Conservation (phyloP, 1,284 basidiomycete genomes). For the Pseudozyma thailandica region DNA sequence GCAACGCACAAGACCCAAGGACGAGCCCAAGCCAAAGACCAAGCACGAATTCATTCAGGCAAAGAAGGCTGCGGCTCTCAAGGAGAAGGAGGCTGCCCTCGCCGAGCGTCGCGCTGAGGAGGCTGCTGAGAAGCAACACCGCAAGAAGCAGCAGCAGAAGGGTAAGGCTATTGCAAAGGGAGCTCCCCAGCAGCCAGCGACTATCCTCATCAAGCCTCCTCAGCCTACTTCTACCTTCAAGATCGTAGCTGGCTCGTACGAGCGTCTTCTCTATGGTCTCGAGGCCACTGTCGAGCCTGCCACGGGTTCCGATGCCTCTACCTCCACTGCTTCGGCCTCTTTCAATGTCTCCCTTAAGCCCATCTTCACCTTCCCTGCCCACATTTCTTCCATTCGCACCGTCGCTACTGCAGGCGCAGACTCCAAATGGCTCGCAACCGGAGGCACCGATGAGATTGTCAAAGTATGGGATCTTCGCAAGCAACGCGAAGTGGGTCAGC, state of each 20-base stretch:
- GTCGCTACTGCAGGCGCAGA: conserved; percentile 75
- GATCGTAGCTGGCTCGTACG: conserved; percentile 89
- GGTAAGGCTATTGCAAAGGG: conserved; percentile 18
- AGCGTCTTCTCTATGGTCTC: conserved; percentile 92
- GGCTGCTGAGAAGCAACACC: conserved; percentile 22
- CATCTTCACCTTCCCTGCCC: conserved; percentile 94
- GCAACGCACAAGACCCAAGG: conserved; percentile 37
- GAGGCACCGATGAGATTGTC: conserved; percentile 91
- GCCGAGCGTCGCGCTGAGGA: conserved; percentile 31
- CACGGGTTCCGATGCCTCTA: conserved; percentile 58
- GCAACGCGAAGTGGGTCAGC: conserved; percentile 88
- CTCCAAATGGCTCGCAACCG: conserved; percentile 90
- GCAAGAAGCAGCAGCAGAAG: conserved; percentile 31
- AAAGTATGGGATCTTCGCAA: conserved; percentile 96
- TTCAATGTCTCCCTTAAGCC: conserved; percentile 73
- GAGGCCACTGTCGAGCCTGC: conserved; percentile 74
- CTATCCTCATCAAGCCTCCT: conserved; percentile 43
- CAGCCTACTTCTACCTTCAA: conserved; percentile 73
- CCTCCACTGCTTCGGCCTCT: conserved; percentile 15
- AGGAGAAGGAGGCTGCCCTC: conserved; percentile 30
- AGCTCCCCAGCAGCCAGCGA: conserved; percentile 6
- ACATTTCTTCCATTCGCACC: conserved; percentile 89
- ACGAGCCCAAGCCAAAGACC: conserved; percentile 53
- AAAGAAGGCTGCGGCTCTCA: conserved; percentile 45
- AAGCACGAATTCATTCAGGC: conserved; percentile 58